Evolutionary conservation across 2,329 filamentous ascomycete genomes (phyloP).

Genomic region (Trichoderma guizhouense): DNA sequence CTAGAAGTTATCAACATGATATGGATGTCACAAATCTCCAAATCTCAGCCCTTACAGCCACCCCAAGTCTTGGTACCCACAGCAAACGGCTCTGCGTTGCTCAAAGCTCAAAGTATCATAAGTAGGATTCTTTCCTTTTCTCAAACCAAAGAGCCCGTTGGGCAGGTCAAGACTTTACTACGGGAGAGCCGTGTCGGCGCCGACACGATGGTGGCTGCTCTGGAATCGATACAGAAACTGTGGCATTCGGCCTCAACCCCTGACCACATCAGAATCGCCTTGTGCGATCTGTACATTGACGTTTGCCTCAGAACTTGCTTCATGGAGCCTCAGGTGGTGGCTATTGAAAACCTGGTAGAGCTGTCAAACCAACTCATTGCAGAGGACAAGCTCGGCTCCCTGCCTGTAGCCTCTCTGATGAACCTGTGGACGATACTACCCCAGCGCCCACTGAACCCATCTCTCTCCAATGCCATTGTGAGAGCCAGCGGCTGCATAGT

Average conservation of each 20-base stretch:
- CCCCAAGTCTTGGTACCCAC: constrained; percentile 23
- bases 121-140: constrained; percentile 36
- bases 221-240: constrained; percentile 33
- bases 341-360: constrained; percentile 46
- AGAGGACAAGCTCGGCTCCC: constrained; percentile 23
- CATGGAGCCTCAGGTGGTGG: constrained; percentile 45
- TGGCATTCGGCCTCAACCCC: constrained; percentile 30
- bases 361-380: constrained; percentile 42
- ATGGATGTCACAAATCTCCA: constrained; percentile 30
- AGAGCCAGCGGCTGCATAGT: constrained; percentile 46
- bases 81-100: constrained; percentile 35
- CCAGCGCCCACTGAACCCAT: constrained; percentile 42
- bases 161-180: constrained; percentile 28
- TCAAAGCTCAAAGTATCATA: constrained; percentile 38
- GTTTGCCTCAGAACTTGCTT: constrained; percentile 37
- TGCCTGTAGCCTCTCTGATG: constrained; percentile 36
- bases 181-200: constrained; percentile 29
- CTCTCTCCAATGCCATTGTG: constrained; percentile 48
- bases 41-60: constrained; percentile 20
- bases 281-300: constrained; percentile 44
- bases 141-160: constrained; percentile 23
- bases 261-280: constrained; percentile 27
- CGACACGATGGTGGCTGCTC: constrained; percentile 36
- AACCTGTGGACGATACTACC: constrained; percentile 41
- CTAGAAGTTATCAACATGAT: constrained; percentile 46